phyloP scores from a whole-genome alignment of 129 eudicot genomes.

The Silybum marianum region DNA sequence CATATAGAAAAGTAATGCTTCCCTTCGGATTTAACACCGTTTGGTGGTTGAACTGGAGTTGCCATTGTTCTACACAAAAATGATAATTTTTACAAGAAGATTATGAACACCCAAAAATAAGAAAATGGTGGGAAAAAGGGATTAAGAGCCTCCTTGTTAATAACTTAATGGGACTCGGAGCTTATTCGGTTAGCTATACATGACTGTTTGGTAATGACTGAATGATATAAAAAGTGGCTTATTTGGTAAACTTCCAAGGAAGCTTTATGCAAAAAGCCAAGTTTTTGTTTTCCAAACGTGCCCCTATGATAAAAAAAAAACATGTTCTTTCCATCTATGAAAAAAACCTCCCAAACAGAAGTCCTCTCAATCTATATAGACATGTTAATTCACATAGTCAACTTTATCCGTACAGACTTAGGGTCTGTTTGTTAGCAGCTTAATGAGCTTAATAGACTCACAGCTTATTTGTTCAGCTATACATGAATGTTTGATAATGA shows the following conservation, averaged over 20 bases:
- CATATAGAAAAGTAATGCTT: constrained; percentile 76
- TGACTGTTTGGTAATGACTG: neutral
- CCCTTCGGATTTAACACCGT: constrained; percentile 50
- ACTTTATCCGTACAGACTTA: no score
- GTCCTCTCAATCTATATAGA: neutral
- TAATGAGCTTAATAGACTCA: no score
- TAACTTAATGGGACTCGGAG: neutral
- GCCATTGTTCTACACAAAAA: constrained; percentile 48
- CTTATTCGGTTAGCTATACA: neutral
- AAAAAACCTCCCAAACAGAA: neutral
- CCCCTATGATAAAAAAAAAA: no score
- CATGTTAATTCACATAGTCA: no score
- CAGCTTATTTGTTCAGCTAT: no score
- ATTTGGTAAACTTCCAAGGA: no score
- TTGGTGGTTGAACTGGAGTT: constrained; percentile 71
- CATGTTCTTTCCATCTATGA: no score
- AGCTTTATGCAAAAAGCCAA: no score
- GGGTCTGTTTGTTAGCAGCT: no score
- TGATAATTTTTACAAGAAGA: neutral
- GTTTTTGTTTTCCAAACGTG: neutral
- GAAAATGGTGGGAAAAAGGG: neutral
- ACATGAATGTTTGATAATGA: no score
- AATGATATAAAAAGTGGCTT: neutral
- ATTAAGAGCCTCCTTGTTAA: neutral
- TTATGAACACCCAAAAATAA: neutral